phyloP scores from a whole-genome alignment of 2,329 filamentous ascomycete genomes.

The Lachnellula arida region DNA sequence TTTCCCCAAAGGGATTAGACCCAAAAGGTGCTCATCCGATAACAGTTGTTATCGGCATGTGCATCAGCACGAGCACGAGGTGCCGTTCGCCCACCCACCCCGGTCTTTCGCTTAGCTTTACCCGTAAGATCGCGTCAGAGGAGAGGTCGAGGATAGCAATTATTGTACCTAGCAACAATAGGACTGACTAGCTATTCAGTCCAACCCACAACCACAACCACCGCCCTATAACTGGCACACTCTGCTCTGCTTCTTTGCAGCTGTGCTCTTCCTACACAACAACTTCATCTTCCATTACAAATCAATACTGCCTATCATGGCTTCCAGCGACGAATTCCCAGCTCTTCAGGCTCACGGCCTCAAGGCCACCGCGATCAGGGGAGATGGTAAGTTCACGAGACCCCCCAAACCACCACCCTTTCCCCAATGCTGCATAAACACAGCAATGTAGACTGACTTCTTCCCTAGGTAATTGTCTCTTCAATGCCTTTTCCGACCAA shows the following conservation, averaged over 20 bases:
- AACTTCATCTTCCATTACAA: not conserved
- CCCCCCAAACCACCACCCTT: conserved; percentile 18
- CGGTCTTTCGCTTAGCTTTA: no score
- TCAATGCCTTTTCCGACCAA: conserved; percentile 64
- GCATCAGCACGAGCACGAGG: no score
- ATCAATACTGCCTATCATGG: conserved; percentile 7
- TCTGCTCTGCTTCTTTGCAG: conserved; percentile 1
- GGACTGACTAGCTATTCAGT: not conserved
- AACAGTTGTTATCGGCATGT: no score
- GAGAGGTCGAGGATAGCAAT: no score
- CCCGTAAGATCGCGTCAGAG: no score
- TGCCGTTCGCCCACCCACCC: no score
- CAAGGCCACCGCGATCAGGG: conserved; percentile 53
- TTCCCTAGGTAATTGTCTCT: conserved; percentile 60
- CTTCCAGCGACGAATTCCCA: conserved; percentile 43
- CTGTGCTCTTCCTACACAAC: not conserved
- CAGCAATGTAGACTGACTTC: conserved; percentile 15
- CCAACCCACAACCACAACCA: not conserved
- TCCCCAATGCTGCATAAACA: not conserved
- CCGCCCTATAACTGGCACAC: not conserved
- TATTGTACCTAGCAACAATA: not conserved
- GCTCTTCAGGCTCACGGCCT: conserved; percentile 52
- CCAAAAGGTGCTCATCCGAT: no score
- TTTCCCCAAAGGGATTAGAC: no score
- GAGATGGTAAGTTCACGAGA: conserved; percentile 52